phyloP scores from a whole-genome alignment of 2,329 filamentous ascomycete species.

The Verruconis gallopava region DNA sequence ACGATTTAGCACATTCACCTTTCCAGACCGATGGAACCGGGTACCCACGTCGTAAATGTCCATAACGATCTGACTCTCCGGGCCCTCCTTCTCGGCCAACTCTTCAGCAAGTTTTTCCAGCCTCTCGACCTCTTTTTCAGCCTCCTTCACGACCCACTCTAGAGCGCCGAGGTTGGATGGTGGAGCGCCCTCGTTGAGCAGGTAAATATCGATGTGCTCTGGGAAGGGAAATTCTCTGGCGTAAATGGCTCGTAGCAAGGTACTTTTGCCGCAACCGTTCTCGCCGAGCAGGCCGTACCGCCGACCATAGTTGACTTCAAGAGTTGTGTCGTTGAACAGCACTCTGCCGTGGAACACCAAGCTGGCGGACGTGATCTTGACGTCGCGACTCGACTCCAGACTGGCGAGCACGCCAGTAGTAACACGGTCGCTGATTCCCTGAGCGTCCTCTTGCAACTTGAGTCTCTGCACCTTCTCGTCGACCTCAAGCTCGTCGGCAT shows the following conservation, averaged over 20 bases:
- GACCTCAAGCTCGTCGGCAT: conserved; percentile 44
- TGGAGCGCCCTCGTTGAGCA: conserved; percentile 92
- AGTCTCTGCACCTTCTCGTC: conserved; percentile 76
- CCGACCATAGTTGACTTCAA: conserved; percentile 86
- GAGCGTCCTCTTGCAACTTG: conserved; percentile 85
- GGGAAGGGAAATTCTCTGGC: conserved; percentile 92
- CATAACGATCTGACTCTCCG: conserved; percentile 78
- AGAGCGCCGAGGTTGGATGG: conserved; percentile 79
- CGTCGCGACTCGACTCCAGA: conserved; percentile 71
- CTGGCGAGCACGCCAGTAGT: conserved; percentile 94
- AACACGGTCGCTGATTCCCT: conserved; percentile 92
- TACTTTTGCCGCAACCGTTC: conserved; percentile 99
- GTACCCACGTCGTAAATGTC: conserved; percentile 89
- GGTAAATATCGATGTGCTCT: conserved; percentile 94
- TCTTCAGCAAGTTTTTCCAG: conserved; percentile 82
- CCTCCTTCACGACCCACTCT: conserved; percentile 94
- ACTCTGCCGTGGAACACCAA: conserved; percentile 97
- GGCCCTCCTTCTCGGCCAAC: conserved; percentile 81
- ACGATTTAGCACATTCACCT: conserved; percentile 5
- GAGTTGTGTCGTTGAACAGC: conserved; percentile 81
- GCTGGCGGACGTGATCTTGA: conserved; percentile 89
- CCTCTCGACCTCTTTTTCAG: conserved; percentile 80
- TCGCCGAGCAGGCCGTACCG: conserved; percentile 92
- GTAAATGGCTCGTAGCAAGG: conserved; percentile 88
- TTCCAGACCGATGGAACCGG: background rate